Percentiles rank a stretch among this genome's conserved stretches.
Conservation (phyloP, 2,329 filamentous ascomycete genomes). For the Botrytis byssoidea region DNA sequence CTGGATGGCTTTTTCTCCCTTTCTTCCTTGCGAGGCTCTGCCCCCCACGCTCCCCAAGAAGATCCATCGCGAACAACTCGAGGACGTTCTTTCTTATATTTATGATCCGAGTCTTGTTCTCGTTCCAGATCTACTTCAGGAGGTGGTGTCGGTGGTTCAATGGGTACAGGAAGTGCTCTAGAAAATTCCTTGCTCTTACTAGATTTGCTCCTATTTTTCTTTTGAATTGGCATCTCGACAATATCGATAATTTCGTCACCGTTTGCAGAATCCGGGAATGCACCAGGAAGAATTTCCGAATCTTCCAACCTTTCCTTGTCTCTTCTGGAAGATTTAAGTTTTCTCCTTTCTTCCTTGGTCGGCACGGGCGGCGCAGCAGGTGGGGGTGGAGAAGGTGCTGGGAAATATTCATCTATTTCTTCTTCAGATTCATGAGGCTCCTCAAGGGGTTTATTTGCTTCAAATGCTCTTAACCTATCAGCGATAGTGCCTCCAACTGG, state of each 20-base stretch:
- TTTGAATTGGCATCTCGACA: constrained; percentile 49
- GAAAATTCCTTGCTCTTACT: constrained; percentile 38
- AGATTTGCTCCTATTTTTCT: constrained; percentile 44
- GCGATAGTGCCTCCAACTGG: constrained; percentile 52
- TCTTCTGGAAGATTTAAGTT: constrained; percentile 3
- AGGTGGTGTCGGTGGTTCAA: constrained; percentile 40
- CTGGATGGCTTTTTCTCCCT: constrained; percentile 41
- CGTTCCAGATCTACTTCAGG: constrained; percentile 40
- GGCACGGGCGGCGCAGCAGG: constrained; percentile 23
- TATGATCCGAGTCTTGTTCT: constrained; percentile 51
- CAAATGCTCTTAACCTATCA: constrained; percentile 57
- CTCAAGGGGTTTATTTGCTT: constrained; percentile 43
- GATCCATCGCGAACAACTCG: constrained; percentile 68
- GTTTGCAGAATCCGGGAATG: constrained; percentile 1
- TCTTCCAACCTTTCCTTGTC: constrained; percentile 10
- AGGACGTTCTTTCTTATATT: constrained; percentile 71
- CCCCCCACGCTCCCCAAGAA: constrained; percentile 75
- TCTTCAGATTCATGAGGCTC: constrained; percentile 24
- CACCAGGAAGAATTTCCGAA: constrained; percentile 7
- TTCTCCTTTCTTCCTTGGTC: constrained; percentile 15
- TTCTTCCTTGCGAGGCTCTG: constrained; percentile 45
- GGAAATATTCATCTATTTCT: constrained; percentile 16
- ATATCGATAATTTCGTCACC: constrained; percentile 41
- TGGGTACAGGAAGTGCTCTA: constrained; percentile 40
- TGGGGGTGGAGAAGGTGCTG: constrained; percentile 41